Percentiles rank a stretch among this genome's conserved stretches.
Evolutionary conservation across 2,329 filamentous ascomycete species (phyloP).

Genomic region (Monilinia polystroma): DNA sequence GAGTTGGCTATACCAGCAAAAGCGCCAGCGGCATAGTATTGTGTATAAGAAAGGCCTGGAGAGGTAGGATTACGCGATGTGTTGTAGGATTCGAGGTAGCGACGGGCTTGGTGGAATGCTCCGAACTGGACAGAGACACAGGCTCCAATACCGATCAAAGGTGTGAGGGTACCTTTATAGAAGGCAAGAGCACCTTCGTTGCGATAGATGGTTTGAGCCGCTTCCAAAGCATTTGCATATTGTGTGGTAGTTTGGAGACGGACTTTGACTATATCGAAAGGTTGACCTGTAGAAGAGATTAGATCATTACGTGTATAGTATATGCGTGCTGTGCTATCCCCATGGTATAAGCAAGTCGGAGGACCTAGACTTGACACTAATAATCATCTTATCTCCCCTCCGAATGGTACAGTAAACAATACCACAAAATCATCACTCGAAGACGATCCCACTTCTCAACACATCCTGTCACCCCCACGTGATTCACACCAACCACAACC

Average conservation of each 20-base stretch:
- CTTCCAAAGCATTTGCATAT: constrained; percentile 77
- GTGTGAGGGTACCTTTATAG: constrained; percentile 97
- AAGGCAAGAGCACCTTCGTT: constrained; percentile 89
- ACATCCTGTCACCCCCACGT: constrained; percentile 21
- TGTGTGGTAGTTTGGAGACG: constrained; percentile 85
- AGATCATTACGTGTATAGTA: constrained; percentile 24
- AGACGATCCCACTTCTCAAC: not conserved
- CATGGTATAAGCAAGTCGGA: not conserved
- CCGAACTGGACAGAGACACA: constrained; percentile 99
- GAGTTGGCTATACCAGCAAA: constrained; percentile 92
- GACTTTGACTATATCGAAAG: constrained; percentile 94
- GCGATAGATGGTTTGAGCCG: constrained; percentile 79
- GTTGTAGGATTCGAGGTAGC: constrained; percentile 79
- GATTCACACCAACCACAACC: constrained; percentile 9
- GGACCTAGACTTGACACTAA: not conserved
- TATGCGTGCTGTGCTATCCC: not conserved
- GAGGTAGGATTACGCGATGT: constrained; percentile 43
- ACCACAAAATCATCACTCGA: not conserved
- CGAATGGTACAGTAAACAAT: not conserved
- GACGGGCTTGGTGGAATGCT: constrained; percentile 89
- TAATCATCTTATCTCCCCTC: not conserved
- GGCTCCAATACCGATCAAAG: constrained; percentile 91
- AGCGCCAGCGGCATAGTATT: constrained; percentile 89
- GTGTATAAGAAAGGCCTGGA: constrained; percentile 66
- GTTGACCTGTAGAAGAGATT: constrained; percentile 53